Percentiles rank a stretch among this genome's conserved stretches.
Conservation (phyloP, 176 grass and related monocot genomes). For the Bromus sterilis region DNA sequence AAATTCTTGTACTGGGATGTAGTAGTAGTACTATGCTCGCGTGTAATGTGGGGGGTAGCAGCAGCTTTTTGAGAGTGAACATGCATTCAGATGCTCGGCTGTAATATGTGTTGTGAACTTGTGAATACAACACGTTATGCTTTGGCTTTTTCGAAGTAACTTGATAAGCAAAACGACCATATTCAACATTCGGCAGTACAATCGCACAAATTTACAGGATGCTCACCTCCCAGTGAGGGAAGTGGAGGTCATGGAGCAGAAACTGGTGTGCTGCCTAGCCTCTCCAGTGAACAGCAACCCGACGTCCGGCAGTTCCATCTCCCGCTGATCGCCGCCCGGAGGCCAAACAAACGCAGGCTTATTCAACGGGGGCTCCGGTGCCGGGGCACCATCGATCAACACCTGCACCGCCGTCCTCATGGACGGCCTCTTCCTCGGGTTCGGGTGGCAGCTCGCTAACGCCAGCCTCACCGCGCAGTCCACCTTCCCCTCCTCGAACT, state of each 20-base stretch:
- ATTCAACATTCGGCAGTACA: neutral
- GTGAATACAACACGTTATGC: too few species aligned
- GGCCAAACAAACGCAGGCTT: conserved; percentile 16
- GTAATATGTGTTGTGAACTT: too few species aligned
- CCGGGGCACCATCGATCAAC: conserved; percentile 1
- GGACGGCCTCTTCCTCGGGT: conserved; percentile 33
- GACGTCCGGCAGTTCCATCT: neutral
- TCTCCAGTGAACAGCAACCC: conserved; percentile 4
- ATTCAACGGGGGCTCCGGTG: conserved; percentile 19
- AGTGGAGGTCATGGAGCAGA: neutral
- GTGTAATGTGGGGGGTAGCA: too few species aligned
- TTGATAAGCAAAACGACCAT: neutral
- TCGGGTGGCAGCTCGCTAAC: conserved; percentile 47
- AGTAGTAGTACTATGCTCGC: too few species aligned
- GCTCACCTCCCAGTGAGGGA: neutral
- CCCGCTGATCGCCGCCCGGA: neutral
- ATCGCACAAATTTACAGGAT: neutral
- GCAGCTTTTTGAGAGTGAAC: too few species aligned
- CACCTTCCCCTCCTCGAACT: neutral
- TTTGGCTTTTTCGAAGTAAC: too few species aligned
- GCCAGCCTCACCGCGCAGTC: conserved; percentile 32
- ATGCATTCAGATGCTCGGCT: too few species aligned
- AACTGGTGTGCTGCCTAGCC: neutral
- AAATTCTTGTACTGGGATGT: too few species aligned
- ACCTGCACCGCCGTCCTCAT: conserved; percentile 44